phyloP scores from a whole-genome alignment of 2,329 filamentous ascomycete genomes.

The Talaromyces sp. region DNA sequence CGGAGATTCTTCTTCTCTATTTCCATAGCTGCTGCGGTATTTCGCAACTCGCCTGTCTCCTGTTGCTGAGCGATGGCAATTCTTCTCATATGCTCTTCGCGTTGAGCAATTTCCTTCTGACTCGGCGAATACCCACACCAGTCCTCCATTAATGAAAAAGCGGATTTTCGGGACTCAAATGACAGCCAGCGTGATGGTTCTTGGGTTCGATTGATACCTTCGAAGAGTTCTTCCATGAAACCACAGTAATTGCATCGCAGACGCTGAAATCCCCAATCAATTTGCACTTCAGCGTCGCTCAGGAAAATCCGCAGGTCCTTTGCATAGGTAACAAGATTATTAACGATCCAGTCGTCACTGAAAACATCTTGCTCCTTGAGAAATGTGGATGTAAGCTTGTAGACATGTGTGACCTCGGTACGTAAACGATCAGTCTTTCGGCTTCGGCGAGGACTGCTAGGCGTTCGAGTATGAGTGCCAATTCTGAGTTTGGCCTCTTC shows the following conservation, averaged over 20 bases:
- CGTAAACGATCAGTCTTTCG: slow-evolving; percentile 80
- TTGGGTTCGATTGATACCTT: slow-evolving; percentile 78
- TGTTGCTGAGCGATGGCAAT: slow-evolving; percentile 75
- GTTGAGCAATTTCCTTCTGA: slow-evolving; percentile 71
- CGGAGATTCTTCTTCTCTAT: slow-evolving; percentile 93
- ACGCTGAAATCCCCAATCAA: slow-evolving; percentile 90
- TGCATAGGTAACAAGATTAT: slow-evolving; percentile 81
- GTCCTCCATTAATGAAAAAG: slow-evolving; percentile 95
- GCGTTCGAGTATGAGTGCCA: slow-evolving; percentile 69
- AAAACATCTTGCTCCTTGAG: slow-evolving; percentile 73
- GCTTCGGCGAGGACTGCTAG: slow-evolving; percentile 76
- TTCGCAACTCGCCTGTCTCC: slow-evolving; percentile 68
- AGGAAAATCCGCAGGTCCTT: slow-evolving; percentile 91
- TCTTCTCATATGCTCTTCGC: slow-evolving; percentile 83
- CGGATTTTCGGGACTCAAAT: slow-evolving; percentile 91
- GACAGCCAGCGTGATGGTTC: slow-evolving; percentile 94
- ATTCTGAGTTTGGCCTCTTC: slow-evolving; percentile 82
- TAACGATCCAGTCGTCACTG: slow-evolving; percentile 84
- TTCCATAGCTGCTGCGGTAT: slow-evolving; percentile 83
- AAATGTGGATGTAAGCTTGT: slow-evolving; percentile 89
- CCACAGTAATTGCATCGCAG: slow-evolving; percentile 91
- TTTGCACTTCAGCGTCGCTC: slow-evolving; percentile 90
- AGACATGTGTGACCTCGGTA: slow-evolving; percentile 93
- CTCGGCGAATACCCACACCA: slow-evolving; percentile 98
- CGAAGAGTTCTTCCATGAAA: slow-evolving; percentile 86